These are phyloP conservation scores for Polygonum aviculare DNA, from an alignment of 148 eudicot species.

Conservation along the genomic window DNA sequence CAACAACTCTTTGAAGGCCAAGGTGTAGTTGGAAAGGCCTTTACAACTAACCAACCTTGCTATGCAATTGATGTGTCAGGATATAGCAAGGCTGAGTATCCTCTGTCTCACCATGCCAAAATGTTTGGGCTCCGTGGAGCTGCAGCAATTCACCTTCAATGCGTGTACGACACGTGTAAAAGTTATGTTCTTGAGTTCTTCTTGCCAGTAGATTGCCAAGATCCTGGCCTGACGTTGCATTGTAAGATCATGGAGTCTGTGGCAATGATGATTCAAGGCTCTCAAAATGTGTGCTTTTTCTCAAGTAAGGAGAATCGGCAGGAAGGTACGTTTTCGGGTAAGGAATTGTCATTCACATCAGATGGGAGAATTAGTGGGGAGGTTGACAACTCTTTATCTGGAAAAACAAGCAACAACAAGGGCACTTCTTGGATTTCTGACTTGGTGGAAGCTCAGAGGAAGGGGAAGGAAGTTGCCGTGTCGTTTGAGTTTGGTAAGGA, in stretches of 20 bases:
- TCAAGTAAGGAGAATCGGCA: constrained; percentile 30
- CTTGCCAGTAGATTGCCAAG: constrained; percentile 47
- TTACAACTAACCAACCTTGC: constrained; percentile 59
- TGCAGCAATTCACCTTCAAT: constrained; percentile 48
- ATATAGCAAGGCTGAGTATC: constrained; percentile 61
- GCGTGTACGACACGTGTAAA: not conserved
- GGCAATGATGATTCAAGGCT: constrained; percentile 32
- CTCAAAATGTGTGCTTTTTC: constrained; percentile 39
- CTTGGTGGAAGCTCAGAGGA: constrained; percentile 38
- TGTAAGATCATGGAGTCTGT: constrained; percentile 36
- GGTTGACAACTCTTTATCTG: not conserved
- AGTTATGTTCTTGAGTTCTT: constrained; percentile 70
- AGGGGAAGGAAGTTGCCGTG: constrained; percentile 42
- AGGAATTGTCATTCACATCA: constrained; percentile 11
- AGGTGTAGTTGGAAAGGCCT: constrained; percentile 78
- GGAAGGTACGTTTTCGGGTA: constrained; percentile 18
- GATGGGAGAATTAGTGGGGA: constrained; percentile 13
- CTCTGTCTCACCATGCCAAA: constrained; percentile 70
- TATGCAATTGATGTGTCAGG: constrained; percentile 53
- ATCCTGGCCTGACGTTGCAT: constrained; percentile 29
- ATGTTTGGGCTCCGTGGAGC: constrained; percentile 53
- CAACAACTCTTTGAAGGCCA: constrained; percentile 54
- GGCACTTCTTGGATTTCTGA: constrained; percentile 43
- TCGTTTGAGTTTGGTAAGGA: constrained; percentile 36
- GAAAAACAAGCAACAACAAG: constrained; percentile 10